Base-by-base conservation (phyloP, 2,329 filamentous ascomycete genomes). In the Tolypocladium album region DNA sequence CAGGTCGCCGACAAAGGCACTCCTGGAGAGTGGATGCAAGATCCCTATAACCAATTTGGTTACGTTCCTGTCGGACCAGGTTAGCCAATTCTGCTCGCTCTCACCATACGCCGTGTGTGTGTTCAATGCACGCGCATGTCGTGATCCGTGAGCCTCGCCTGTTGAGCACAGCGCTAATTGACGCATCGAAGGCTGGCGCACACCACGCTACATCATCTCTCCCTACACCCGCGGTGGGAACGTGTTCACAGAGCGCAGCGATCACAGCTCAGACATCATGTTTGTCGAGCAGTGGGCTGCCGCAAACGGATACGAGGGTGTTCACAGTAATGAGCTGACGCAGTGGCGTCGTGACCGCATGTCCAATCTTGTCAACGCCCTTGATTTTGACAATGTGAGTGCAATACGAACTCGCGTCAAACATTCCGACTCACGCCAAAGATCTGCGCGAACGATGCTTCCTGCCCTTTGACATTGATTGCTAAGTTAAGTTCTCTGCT, bases 261-360 rank as follows among this genome's bases (percentile, higher is more conserved):
- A 82, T 62, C 80, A 82, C 67, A 80, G 75, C 58, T 82, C 79
- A 0, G 79, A 82, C 59, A 80, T 82, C 39, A 68, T 80, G 61
- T 82, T 82, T 63, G 63, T 83, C 5, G 80, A 82, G 66, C 65
- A 77, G 61, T 80, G 78, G 77, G 63, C 64, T 5, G 56, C 61
- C 6, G 69, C 66, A 9, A 67, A 67, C 22, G 70, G 70, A n/a
- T 72, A 72, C 61, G n/a, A 58, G 4, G 66, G 78, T 40, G 78
- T 69, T 31, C 55, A 60, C 12, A 66, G 63, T 22, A 56, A 65
- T 20, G 61, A 64, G 52, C 64, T 71, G 53, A 62, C 62, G 1
- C 61, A 63, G 12, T 70, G 68, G 68, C 67, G 68, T 3, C 67
- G 68, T 12, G 60, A 64, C 22, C 64, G 67, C 60, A 68, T 69